These are phyloP conservation scores for Blastobotrys parvus DNA, from an alignment of 805 yeast genomes.

Conservation along the genomic window DNA sequence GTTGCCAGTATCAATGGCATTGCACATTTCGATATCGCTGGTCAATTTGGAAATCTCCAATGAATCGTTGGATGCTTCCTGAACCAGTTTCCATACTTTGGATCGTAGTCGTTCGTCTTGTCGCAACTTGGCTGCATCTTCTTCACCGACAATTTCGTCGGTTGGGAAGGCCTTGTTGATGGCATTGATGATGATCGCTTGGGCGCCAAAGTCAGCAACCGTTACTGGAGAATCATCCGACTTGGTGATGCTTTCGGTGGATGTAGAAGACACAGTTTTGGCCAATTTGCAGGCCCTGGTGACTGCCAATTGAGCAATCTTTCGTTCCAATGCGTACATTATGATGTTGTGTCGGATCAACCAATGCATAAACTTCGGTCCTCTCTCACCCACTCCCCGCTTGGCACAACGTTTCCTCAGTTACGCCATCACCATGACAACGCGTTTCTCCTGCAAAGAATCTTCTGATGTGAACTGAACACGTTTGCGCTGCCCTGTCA, in stretches of 20 bases:
- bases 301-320: constrained; percentile 83
- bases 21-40: constrained; percentile 42
- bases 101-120: constrained; percentile 41
- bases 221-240: constrained; percentile 93
- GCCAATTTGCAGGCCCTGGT: constrained; percentile 78
- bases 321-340: constrained; percentile 50
- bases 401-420: no score
- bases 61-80: constrained; percentile 41
- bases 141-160: constrained; percentile 92
- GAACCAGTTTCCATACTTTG: constrained; percentile 54
- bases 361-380: background rate
- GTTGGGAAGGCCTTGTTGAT: constrained; percentile 68
- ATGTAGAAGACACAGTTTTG: constrained; percentile 36
- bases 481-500: no score
- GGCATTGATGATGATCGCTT: constrained; percentile 83
- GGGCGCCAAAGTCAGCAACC: constrained; percentile 90
- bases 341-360: background rate
- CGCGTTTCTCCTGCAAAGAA: no score
- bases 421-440: no score
- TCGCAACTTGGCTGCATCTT: constrained; percentile 64
- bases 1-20: constrained; percentile 70
- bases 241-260: constrained; percentile 52
- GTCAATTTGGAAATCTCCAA: constrained; percentile 23
- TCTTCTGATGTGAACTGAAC: no score
- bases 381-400: no score